Evolutionary conservation across 2,329 filamentous ascomycete genomes (phyloP).

Genomic region (Aspergillus ochraceus): DNA sequence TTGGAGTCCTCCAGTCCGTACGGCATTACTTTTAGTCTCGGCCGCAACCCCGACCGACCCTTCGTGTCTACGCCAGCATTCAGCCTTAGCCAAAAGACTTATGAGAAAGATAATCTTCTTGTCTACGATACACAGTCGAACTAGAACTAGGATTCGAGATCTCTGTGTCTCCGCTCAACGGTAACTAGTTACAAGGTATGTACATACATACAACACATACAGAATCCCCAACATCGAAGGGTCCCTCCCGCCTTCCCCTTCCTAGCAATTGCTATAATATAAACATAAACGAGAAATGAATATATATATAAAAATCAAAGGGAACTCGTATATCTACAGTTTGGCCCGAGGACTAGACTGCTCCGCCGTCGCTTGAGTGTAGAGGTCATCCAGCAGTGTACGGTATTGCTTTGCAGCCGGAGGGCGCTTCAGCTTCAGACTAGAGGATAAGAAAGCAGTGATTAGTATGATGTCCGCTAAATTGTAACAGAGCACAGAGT

Average conservation of each 20-base stretch:
- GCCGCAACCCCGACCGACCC: too few relatives aligned
- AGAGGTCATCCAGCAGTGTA: constrained; percentile 59
- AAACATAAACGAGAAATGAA: constrained; percentile 1
- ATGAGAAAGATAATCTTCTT: too few relatives aligned
- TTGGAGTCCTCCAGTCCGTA: too few relatives aligned
- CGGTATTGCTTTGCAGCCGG: constrained; percentile 65
- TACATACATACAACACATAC: too few relatives aligned
- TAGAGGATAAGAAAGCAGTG: constrained; percentile 28
- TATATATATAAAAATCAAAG: background rate
- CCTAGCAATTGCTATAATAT: background rate
- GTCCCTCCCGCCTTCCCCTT: too few relatives aligned
- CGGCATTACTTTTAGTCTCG: background rate
- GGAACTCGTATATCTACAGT: constrained; percentile 27
- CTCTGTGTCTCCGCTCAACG: too few relatives aligned
- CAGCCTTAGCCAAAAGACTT: too few relatives aligned
- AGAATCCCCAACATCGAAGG: too few relatives aligned
- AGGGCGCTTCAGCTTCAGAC: constrained; percentile 70
- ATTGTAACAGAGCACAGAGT: background rate
- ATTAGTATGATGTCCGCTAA: constrained; percentile 17
- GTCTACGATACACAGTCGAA: too few relatives aligned
- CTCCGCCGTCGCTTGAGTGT: constrained; percentile 53
- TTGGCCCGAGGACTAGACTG: constrained; percentile 41
- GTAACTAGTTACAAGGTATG: too few relatives aligned
- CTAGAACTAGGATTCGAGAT: too few relatives aligned
- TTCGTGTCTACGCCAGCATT: too few relatives aligned